A percentile compares a stretch with the other conserved stretches of the same genome.
phyloP scores from a whole-genome alignment of 2,329 filamentous ascomycete species.

The Fusarium papillatum region DNA sequence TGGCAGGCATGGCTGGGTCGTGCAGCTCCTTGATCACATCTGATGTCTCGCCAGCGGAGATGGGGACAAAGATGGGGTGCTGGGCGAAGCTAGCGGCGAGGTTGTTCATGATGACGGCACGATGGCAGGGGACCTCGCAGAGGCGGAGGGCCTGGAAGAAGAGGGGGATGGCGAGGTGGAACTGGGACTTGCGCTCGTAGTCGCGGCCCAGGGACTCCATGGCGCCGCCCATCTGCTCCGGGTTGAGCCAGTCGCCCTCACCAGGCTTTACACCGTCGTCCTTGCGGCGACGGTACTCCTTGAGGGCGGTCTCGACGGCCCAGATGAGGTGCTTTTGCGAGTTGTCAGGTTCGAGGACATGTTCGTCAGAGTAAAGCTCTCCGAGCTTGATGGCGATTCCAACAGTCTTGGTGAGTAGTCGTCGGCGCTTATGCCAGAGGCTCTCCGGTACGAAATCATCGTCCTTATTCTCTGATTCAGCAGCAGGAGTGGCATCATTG shows the following conservation, averaged over 20 bases:
- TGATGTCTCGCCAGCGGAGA: conserved; percentile 42
- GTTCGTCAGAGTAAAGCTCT: conserved; percentile 83
- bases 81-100: conserved; percentile 81
- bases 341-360: conserved; percentile 79
- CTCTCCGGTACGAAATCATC: conserved; percentile 56
- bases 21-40: conserved; percentile 45
- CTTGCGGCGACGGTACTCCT: conserved; percentile 78
- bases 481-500: conserved; percentile 16
- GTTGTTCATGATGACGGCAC: conserved; percentile 90
- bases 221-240: conserved; percentile 79
- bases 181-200: conserved; percentile 80
- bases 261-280: conserved; percentile 77
- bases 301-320: conserved; percentile 84
- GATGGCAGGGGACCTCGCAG: conserved; percentile 78
- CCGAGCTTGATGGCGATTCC: conserved; percentile 87
- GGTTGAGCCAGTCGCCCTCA: conserved; percentile 79
- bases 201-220: conserved; percentile 82
- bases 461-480: conserved; percentile 41
- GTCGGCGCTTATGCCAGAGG: conserved; percentile 70
- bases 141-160: conserved; percentile 88
- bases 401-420: conserved; percentile 80
- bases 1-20: conserved; percentile 52
- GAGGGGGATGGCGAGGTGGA: conserved; percentile 86
- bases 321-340: conserved; percentile 82
- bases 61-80: conserved; percentile 62